Conservation (phyloP, 1,139 yeast genomes). For the Chernovozyma sophiae-reginae region DNA sequence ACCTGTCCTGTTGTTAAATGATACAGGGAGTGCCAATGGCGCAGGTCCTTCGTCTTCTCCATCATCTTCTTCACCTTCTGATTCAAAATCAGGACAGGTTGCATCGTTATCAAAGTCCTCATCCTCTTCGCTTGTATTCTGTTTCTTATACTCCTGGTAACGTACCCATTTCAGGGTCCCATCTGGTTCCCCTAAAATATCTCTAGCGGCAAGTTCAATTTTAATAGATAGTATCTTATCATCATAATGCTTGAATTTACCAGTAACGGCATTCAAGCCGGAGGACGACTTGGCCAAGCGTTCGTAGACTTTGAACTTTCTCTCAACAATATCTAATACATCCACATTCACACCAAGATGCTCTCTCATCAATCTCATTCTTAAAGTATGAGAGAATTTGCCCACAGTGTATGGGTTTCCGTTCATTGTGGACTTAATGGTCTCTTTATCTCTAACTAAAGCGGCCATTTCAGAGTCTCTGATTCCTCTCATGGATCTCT, state of each 20-base stretch:
- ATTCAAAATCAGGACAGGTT: neutral
- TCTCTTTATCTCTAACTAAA: conserved; percentile 76
- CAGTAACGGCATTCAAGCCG: conserved; percentile 44
- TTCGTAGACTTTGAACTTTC: conserved; percentile 62
- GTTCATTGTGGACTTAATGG: conserved; percentile 71
- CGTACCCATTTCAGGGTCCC: conserved; percentile 51
- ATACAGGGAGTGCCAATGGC: conserved; percentile 47
- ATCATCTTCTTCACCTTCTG: conserved; percentile 17
- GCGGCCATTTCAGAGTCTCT: conserved; percentile 96
- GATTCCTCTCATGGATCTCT: conserved; percentile 88
- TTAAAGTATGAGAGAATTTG: conserved; percentile 81
- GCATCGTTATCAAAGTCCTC: neutral
- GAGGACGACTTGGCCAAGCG: conserved; percentile 44
- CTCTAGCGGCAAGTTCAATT: conserved; percentile 72
- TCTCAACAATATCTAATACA: conserved; percentile 76
- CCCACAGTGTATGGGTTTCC: conserved; percentile 80
- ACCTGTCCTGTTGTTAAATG: conserved; percentile 87
- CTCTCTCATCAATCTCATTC: conserved; percentile 93
- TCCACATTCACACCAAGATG: conserved; percentile 94
- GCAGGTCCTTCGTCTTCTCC: conserved; percentile 25
- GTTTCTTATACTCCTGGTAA: conserved; percentile 19
- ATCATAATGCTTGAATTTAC: conserved; percentile 30
- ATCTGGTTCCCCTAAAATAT: conserved; percentile 45
- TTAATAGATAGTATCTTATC: conserved; percentile 50
- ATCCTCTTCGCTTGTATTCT: neutral